A percentile compares a stretch with the other conserved stretches of the same genome.
Evolutionary conservation across 2,329 filamentous ascomycete genomes (phyloP).

Genomic region (Fusarium sp.): DNA sequence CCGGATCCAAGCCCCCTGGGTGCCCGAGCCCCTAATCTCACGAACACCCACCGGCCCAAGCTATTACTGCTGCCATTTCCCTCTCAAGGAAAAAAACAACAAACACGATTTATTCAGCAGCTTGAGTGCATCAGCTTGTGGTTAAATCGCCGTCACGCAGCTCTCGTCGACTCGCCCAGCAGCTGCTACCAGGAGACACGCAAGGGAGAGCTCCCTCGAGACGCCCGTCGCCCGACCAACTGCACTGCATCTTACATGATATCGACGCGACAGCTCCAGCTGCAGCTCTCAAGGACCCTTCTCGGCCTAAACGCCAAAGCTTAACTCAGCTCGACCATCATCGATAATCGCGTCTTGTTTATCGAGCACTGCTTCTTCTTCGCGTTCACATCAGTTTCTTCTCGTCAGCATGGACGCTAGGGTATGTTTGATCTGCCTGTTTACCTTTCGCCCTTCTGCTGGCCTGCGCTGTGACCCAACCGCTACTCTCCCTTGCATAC

Average conservation of each 20-base stretch:
- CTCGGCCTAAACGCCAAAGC: constrained; percentile 28
- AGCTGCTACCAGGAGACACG: constrained; percentile 21
- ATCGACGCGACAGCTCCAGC: constrained; percentile 34
- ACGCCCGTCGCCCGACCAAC: constrained; percentile 27
- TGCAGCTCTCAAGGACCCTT: constrained; percentile 28
- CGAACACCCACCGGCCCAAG: constrained; percentile 36
- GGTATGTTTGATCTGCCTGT: constrained; percentile 48
- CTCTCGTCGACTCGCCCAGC: constrained; percentile 25
- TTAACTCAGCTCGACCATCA: constrained; percentile 19
- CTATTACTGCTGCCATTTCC: constrained; percentile 35
- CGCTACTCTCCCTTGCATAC: constrained; percentile 38
- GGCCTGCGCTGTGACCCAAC: constrained; percentile 7
- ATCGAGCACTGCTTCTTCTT: constrained; percentile 32
- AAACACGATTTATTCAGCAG: constrained; percentile 30
- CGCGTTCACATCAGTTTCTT: constrained; percentile 30
- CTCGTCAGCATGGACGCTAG: constrained; percentile 54
- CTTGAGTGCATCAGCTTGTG: constrained; percentile 7
- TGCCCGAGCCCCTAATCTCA: constrained; percentile 49
- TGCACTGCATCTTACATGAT: constrained; percentile 41
- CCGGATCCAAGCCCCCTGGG: constrained; percentile 44
- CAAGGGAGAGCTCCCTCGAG: constrained; percentile 17
- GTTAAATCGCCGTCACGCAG: constrained; percentile 6
- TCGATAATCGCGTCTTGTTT: constrained; percentile 43
- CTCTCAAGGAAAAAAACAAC: constrained; percentile 36
- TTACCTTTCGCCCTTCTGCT: constrained; percentile 20